Conservation (phyloP, 139 green algal species). For the Chlorella sp. region DNA sequence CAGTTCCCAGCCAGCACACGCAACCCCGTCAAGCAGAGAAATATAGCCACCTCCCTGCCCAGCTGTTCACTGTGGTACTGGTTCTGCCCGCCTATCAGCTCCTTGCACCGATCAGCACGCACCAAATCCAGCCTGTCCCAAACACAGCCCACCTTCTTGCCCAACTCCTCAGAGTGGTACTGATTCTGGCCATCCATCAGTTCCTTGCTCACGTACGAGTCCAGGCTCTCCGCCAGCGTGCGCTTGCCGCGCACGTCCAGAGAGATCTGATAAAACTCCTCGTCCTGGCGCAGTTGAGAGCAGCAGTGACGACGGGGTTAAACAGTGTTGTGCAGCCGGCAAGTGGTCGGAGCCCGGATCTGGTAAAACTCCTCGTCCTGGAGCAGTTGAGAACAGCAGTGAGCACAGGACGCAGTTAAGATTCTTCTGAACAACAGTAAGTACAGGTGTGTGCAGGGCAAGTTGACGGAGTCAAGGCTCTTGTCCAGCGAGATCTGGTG, state of each 20-base stretch:
- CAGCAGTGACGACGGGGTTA: too few relatives aligned
- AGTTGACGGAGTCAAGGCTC: conserved; percentile 62
- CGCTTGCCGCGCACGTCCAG: conserved; percentile 78
- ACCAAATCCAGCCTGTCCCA: too few relatives aligned
- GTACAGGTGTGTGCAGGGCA: too few relatives aligned
- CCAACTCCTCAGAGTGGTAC: conserved; percentile 84
- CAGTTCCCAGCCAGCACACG: too few relatives aligned
- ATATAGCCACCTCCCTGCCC: conserved; percentile 66
- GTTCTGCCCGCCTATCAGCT: conserved; percentile 54
- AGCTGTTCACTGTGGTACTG: conserved; percentile 86
- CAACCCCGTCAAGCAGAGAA: too few relatives aligned
- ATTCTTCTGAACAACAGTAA: not conserved
- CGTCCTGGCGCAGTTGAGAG: conserved; percentile 76
- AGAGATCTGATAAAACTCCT: conserved; percentile 79
- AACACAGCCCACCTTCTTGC: conserved; percentile 60
- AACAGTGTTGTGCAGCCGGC: too few relatives aligned
- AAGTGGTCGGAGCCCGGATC: too few relatives aligned
- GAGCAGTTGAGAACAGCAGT: conserved; percentile 46
- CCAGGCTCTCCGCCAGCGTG: conserved; percentile 71
- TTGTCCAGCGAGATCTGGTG: conserved; percentile 69
- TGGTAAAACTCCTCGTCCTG: conserved; percentile 87
- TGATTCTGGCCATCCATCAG: conserved; percentile 96
- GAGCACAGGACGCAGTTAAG: too few relatives aligned
- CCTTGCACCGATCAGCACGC: too few relatives aligned
- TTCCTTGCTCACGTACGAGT: conserved; percentile 76